Base-by-base conservation (phyloP, 2,329 filamentous ascomycete genomes). In the Peltaster fructicola region DNA sequence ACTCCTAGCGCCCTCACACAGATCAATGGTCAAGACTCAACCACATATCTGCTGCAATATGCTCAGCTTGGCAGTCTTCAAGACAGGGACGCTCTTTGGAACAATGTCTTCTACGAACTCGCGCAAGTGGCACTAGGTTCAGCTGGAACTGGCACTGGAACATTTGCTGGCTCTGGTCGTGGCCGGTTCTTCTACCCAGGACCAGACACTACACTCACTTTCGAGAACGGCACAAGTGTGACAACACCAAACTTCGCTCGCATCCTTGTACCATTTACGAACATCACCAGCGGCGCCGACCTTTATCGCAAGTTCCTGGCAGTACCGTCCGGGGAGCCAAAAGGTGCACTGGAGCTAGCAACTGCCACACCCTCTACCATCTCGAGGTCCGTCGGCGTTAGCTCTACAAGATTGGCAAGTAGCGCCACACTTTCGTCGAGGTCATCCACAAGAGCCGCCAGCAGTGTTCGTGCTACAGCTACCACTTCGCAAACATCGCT, bases 1-100 rank as follows among this genome's bases (percentile, higher is more conserved):
- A 44, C 41, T 5, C 54, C 64, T 2, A 63, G 61, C 1, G 52
- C 62, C 1, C 53, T 73, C 16, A 46, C 49, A 1, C 44, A 57
- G 30, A 71, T 73, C 41, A 65, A 73, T 36, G 67, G 61, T n/a
- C 43, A 59, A 21, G 53, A 68, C 20, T 63, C 59, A 3, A 53
- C 54, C 5, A 51, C 52, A 1, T 63, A 54, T 30, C 48, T 70
- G 10, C 48, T 59, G 20, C 50, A 60, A 2, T 57, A 55, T 41
- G 53, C 57, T 7, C 47, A 57, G 24, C 51, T 48, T 25, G 59
- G 62, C 27, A 51, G 45, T 14, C 53, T 59, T 15, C 66, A 71
- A 33, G 66, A 71, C 33, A 53, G 52, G 2, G 66, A 71, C 45
- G 65, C 65, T 14, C 50, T 67, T 31, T 72, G 61, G 46, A 61